These are phyloP conservation scores for Acacia acuminata DNA, from an alignment of 306 rosid genomes.

Conservation along the genomic window DNA sequence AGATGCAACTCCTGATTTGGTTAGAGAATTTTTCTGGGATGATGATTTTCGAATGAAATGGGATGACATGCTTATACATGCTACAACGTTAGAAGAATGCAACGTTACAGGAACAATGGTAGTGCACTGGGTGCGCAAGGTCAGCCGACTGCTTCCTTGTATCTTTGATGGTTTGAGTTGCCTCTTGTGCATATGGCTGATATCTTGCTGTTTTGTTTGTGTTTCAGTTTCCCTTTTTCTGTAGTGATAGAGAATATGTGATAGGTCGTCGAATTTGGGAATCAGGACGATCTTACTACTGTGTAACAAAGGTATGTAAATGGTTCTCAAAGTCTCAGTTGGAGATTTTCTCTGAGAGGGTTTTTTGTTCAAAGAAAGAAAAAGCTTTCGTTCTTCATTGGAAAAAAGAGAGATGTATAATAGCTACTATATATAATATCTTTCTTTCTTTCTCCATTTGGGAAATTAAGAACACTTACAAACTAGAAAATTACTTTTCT, in stretches of 20 bases:
- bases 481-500: not conserved
- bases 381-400: not conserved
- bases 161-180: slow-evolving; percentile 8
- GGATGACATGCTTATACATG: slow-evolving; percentile 57
- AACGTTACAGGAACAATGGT: slow-evolving; percentile 48
- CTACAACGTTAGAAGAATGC: slow-evolving; percentile 44
- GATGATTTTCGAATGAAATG: slow-evolving; percentile 49
- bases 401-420: not conserved
- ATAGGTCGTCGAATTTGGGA: slow-evolving; percentile 72
- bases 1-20: slow-evolving; percentile 51
- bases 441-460: not conserved
- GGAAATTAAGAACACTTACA: not conserved
- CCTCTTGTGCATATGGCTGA: slow-evolving; percentile 22
- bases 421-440: not conserved
- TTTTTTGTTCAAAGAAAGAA: not conserved
- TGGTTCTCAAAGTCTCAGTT: not conserved
- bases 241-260: slow-evolving; percentile 70
- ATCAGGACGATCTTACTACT: slow-evolving; percentile 49
- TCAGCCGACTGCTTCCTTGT: slow-evolving; percentile 8
- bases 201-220: slow-evolving; percentile 19
- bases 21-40: slow-evolving; percentile 67
- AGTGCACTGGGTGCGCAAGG: slow-evolving; percentile 68
- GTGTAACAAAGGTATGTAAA: slow-evolving; percentile 60
- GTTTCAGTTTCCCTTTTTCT: slow-evolving; percentile 69
- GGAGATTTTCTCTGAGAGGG: not conserved